Evolutionary conservation across 2,329 filamentous ascomycete genomes (phyloP).

Genomic region (Scedosporium apiospermum): DNA sequence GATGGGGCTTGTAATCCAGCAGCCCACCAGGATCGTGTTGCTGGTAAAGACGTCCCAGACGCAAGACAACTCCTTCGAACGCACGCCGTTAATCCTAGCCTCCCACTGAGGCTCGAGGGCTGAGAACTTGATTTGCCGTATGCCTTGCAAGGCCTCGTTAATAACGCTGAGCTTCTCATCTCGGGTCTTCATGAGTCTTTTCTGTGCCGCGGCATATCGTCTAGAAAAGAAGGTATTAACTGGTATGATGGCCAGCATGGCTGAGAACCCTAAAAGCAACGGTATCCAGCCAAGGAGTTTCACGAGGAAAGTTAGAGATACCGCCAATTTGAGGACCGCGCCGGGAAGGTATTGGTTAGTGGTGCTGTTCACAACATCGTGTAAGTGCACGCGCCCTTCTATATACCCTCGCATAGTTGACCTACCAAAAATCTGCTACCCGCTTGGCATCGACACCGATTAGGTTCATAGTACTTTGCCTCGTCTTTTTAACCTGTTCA

Average conservation of each 20-base stretch:
- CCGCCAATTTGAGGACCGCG: too few species aligned
- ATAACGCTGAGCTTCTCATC: slow-evolving; percentile 68
- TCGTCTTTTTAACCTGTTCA: too few species aligned
- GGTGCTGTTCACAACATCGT: too few species aligned
- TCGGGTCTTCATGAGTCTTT: slow-evolving; percentile 62
- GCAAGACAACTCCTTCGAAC: background rate
- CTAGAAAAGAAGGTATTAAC: background rate
- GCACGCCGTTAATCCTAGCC: slow-evolving; percentile 22
- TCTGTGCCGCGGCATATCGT: slow-evolving; percentile 37
- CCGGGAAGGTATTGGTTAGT: too few species aligned
- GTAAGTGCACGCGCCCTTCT: too few species aligned
- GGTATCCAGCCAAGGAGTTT: too few species aligned
- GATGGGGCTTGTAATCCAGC: background rate
- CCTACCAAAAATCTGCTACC: too few species aligned
- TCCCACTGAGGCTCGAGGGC: slow-evolving; percentile 70
- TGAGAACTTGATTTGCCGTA: slow-evolving; percentile 77
- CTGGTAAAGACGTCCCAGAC: background rate
- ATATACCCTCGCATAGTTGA: too few species aligned
- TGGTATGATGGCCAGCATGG: background rate
- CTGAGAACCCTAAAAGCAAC: too few species aligned
- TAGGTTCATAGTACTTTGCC: too few species aligned
- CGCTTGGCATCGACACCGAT: too few species aligned
- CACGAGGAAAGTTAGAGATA: too few species aligned
- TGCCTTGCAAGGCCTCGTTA: slow-evolving; percentile 67
- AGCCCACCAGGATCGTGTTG: background rate